These are phyloP conservation scores for Hysterangium stoloniferum DNA, from an alignment of 768 basidiomycete genomes.

Conservation along the genomic window DNA sequence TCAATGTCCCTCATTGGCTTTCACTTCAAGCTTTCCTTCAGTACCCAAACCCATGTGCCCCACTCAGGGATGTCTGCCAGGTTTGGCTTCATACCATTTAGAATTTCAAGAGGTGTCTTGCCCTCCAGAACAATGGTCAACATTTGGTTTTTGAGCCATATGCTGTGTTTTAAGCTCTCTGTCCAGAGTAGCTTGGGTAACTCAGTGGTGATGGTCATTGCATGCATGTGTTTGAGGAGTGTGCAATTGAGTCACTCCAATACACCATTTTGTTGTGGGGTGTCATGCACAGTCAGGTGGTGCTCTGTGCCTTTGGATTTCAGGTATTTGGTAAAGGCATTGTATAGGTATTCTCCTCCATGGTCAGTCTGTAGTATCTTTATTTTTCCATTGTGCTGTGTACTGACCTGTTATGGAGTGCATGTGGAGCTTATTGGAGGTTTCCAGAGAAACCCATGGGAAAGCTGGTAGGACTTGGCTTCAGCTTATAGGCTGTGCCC, in stretches of 20 bases:
- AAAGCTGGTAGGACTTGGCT: no score
- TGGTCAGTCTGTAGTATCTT: slow-evolving; percentile 33
- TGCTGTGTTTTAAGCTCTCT: slow-evolving; percentile 26
- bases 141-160: slow-evolving; percentile 34
- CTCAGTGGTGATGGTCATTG: slow-evolving; percentile 28
- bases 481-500: no score
- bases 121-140: not conserved
- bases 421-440: no score
- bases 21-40: slow-evolving; percentile 15
- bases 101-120: slow-evolving; percentile 20
- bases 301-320: slow-evolving; percentile 30
- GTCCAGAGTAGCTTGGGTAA: slow-evolving; percentile 35
- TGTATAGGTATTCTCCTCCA: slow-evolving; percentile 37
- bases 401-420: no score
- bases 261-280: slow-evolving; percentile 37
- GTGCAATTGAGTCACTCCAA: slow-evolving; percentile 34
- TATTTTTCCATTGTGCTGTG: slow-evolving; percentile 23
- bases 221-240: slow-evolving; percentile 25
- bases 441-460: no score
- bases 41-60: slow-evolving; percentile 15
- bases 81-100: slow-evolving; percentile 19
- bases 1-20: slow-evolving; percentile 12
- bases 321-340: slow-evolving; percentile 27
- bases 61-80: slow-evolving; percentile 19
- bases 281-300: slow-evolving; percentile 34